Evolutionary conservation across 164 flowering plant species (phyloP).

Genomic region (grape (Vitis vinifera)): ASM3070453v1 NC_081810.1:2158501-2159000

Average conservation of each 20-base stretch:
- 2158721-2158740: too few species aligned
- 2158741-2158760: too few species aligned
- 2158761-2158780: background rate
- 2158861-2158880: conserved; percentile 83
- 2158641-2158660: too few species aligned
- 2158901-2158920: conserved; percentile 56
- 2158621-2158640: too few species aligned
- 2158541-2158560: too few species aligned
- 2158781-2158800: background rate
- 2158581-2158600: too few species aligned
- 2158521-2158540: too few species aligned
- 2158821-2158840: conserved; percentile 73
- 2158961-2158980: conserved; percentile 77
- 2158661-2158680: too few species aligned
- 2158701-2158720: background rate
- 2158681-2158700: background rate
- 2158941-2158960: conserved; percentile 64
- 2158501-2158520: too few species aligned
- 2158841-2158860: conserved; percentile 78
- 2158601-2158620: too few species aligned
- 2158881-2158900: conserved; percentile 76
- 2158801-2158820: conserved; percentile 51
- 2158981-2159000: conserved; percentile 66
- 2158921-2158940: conserved; percentile 85
- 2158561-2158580: too few species aligned